Evolutionary conservation across 345 rosid genomes (phyloP).

Genomic region (Syzygium aqueum): DNA sequence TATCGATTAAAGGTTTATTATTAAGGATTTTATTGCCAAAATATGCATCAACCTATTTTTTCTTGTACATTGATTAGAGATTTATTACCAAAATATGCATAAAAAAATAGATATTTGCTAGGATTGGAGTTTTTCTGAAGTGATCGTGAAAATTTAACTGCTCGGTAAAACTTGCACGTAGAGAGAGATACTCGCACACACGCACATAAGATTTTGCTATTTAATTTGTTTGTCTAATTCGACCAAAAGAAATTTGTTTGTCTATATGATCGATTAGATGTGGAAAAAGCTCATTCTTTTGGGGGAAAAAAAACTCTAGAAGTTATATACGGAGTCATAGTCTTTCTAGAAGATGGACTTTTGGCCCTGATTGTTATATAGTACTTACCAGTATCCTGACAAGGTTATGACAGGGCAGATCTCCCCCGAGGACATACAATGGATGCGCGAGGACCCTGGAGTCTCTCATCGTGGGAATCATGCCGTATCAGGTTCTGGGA

Average conservation of each 20-base stretch:
- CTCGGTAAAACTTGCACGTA: not conserved
- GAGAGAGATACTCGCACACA: not conserved
- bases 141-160: not conserved
- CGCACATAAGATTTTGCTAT: not conserved
- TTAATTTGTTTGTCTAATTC: not conserved
- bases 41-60: not conserved
- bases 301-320: not conserved
- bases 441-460: constrained; percentile 59
- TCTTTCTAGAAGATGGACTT: not conserved
- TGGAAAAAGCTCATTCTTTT: not conserved
- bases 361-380: not conserved
- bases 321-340: not conserved
- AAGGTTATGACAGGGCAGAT: constrained; percentile 39
- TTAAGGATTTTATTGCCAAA: not conserved
- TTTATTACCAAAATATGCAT: not conserved
- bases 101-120: not conserved
- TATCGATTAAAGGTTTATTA: not conserved
- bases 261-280: not conserved
- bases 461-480: constrained; percentile 40
- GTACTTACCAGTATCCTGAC: not conserved
- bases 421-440: constrained; percentile 73
- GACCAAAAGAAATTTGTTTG: not conserved
- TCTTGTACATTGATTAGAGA: not conserved
- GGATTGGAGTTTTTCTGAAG: not conserved
- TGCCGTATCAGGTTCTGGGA: constrained; percentile 33